Evolutionary conservation across 257 asterid species (phyloP), one percentile per base, ranked within the genome.

Genomic region (Primulina huaijiensis): DNA sequence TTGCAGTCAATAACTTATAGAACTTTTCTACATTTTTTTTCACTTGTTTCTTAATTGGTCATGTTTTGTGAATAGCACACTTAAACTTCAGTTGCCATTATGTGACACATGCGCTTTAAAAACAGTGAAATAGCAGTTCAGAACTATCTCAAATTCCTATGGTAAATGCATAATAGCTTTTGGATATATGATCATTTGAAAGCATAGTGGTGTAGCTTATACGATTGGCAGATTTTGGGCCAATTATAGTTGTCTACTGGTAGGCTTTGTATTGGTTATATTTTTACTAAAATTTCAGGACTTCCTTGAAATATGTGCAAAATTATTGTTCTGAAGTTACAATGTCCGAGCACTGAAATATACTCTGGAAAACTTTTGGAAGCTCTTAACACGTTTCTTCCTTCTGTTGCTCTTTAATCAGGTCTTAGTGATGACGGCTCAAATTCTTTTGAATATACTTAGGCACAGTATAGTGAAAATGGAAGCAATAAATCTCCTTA

Each of bases 351-450:
- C 52, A 43, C 62, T 64, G 62, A 62, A 60, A 75, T 70, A 43
- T 67, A 64, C 46, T 34, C 34, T 63, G 55, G 43, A 64, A 62
- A 66, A 65, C 37, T 33, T 19, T 30, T 9, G 63, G 67, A 67
- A 55, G 53, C 64, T 75, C 60, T 79, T 67, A 68, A 73, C 57
- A 23, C 25, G 35, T 67, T 69, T 27, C 60, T 29, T 34, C 20
- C 46, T 62, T 61, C 27, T 60, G 74, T 74, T 76, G 71, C 64
- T 67, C 52, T 76, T 76, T 79, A 70, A 66, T 64, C 95, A 94
- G 99, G 97, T 94, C 75, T 81, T 94, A 77, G 99, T 94, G 84
- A 94, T 94, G 99, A 94, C 99, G 16, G 99, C 99, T 71, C 99
- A 94, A 80, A 94, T 94, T 82, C 96, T 91, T 70, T 83, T 94